These are phyloP conservation scores for Magnolia changhungtana DNA, from an alignment of 164 flowering plant genomes.

Conservation along the genomic window DNA sequence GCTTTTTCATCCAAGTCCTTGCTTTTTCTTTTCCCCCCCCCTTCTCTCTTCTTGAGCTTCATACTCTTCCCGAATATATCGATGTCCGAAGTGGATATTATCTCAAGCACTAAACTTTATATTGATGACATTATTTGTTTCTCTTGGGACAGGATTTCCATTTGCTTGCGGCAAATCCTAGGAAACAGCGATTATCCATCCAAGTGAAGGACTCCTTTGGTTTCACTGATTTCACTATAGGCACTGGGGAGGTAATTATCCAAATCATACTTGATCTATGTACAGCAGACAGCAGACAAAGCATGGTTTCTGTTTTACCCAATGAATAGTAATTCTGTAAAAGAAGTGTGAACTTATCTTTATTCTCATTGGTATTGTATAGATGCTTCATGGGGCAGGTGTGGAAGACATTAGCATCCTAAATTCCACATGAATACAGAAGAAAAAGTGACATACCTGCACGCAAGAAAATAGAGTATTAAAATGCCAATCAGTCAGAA, in stretches of 20 bases:
- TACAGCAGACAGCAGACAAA: neutral
- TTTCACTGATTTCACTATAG: slow-evolving; percentile 65
- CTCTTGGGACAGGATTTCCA: slow-evolving; percentile 71
- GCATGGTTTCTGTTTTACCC: neutral
- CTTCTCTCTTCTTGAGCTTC: too few relatives aligned
- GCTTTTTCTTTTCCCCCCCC: neutral
- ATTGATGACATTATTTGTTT: slow-evolving; percentile 9
- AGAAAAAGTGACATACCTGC: too few relatives aligned
- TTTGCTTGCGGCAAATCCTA: slow-evolving; percentile 81
- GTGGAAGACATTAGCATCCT: too few relatives aligned
- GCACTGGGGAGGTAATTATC: slow-evolving; percentile 73
- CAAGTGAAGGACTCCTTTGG: slow-evolving; percentile 86
- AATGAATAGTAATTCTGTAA: too few relatives aligned
- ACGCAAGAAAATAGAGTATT: too few relatives aligned
- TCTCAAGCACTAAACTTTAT: slow-evolving; percentile 7
- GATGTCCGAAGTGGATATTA: neutral
- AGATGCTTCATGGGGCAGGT: too few relatives aligned
- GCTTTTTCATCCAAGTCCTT: neutral
- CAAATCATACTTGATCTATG: slow-evolving; percentile 1
- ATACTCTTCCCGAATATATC: neutral
- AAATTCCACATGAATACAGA: too few relatives aligned
- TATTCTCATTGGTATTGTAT: too few relatives aligned
- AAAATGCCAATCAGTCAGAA: too few relatives aligned
- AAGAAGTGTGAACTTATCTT: too few relatives aligned
- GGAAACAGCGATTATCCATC: slow-evolving; percentile 58